These are phyloP conservation scores for Staphylotrichum longicolle DNA, from an alignment of 495 filamentous ascomycete genomes.

Conservation along the genomic window DNA sequence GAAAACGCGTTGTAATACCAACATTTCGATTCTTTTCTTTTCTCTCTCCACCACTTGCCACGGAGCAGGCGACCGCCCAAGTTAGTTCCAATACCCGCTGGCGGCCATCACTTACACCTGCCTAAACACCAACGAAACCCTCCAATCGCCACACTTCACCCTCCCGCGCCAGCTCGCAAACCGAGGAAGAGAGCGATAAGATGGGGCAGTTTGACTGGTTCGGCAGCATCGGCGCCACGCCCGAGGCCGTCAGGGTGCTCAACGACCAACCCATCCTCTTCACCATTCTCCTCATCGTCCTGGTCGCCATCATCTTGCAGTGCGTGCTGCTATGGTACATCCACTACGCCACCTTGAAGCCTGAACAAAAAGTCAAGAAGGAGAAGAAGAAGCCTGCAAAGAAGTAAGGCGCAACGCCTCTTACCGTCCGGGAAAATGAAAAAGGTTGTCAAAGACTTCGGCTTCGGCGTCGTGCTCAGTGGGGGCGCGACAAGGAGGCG, in stretches of 20 bases:
- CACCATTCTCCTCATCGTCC: slow-evolving; percentile 48
- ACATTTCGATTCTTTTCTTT: not conserved
- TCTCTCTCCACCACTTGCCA: slow-evolving; percentile 2
- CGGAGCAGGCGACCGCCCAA: slow-evolving; percentile 14
- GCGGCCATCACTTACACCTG: not conserved
- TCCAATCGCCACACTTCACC: not conserved
- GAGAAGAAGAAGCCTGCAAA: slow-evolving; percentile 36
- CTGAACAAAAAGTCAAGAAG: slow-evolving; percentile 51
- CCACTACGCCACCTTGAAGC: slow-evolving; percentile 52
- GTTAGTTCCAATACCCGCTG: slow-evolving; percentile 8
- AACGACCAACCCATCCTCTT: slow-evolving; percentile 54
- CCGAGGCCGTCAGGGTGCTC: slow-evolving; percentile 49
- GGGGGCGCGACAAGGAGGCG: not conserved
- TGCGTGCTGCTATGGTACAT: slow-evolving; percentile 48
- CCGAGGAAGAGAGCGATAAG: slow-evolving; percentile 3
- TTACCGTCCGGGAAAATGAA: not conserved
- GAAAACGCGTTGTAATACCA: too few species aligned
- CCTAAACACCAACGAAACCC: not conserved
- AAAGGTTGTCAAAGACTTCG: not conserved
- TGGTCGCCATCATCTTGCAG: slow-evolving; percentile 44
- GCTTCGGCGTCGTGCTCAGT: not conserved
- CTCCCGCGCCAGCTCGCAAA: not conserved
- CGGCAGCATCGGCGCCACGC: slow-evolving; percentile 46
- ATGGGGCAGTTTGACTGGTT: slow-evolving; percentile 53
- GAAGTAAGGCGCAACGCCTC: slow-evolving; percentile 10